Base-by-base conservation (phyloP, 129 eudicot genomes). In the Silybum marianum region DNA sequence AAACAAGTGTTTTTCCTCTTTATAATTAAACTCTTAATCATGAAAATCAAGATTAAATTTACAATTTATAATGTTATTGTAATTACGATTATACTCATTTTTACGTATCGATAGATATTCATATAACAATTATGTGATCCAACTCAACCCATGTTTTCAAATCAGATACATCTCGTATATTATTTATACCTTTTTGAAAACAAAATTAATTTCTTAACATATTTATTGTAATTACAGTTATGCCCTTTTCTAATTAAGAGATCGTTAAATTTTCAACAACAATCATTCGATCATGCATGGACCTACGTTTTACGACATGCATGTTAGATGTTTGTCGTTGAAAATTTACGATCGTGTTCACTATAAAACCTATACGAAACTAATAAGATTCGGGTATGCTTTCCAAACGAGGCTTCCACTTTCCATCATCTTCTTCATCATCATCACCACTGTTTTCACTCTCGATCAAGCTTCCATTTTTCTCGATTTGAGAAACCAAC, bases 321-420 rank as follows among this genome's bases (percentile, higher is more conserved):
- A 39, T 26, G 23, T 5, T 21, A 39, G 3, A 72, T 72, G 30
- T 5, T 38, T 72, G 4, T 23, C 14, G 32, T 21, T 21, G 30
- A 72, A 39, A 19, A 9, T 38, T 38, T 75, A 54, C 70, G 10
- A 75, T 54, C 8, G 13, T 77, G 13, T 77, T 72, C 76, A 4
- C 62, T 77, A 77, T 77, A 14, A 39, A 13, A 63, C 22, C 9
- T 32, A 44, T 19, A 60, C 73, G 26, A 38, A 72, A 38, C 85
- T 90, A 86, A 73, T 74, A 63, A 23, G 70, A 30, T 89, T 91
- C 93, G 26, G 96, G 87, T 79, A 91, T 87, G 76, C 88, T 91
- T 75, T 79, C 83, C 73, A 89, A 76, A 23, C 74, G 66, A 30
- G 91, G 93, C 80, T 75, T 83, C 90, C 93, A 89, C 58, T 78